Evolutionary conservation across 148 eudicot species (phyloP), one percentile per base, ranked within the genome.

Genomic region (Silene uniflora): DNA sequence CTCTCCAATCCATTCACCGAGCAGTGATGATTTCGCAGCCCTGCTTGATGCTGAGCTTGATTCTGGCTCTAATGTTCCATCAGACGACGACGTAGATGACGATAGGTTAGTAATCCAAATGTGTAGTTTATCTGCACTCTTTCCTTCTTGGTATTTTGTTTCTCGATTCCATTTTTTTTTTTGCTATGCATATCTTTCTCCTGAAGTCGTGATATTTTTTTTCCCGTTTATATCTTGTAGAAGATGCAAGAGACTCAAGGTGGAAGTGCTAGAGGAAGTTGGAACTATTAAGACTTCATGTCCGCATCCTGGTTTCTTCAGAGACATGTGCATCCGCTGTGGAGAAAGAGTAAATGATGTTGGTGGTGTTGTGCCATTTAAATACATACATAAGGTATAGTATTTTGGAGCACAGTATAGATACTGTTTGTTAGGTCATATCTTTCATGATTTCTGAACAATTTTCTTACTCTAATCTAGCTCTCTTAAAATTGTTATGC

Each of bases 1-100:
- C 69, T 91, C 97, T 21, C 93, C 93, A 0, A 78, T 78, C 0
- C 79, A 79, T 76, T 91, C 93, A 9, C 91, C 93, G 13, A 90
- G 97, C 76, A 90, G 92, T 21, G 97, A 89, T 24, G 98, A 94
- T 77, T 92, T 94, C 27, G 88, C 90, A 6, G 88, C 91, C 2
- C 22, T 87, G 75, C 87, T 91, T 23, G 97, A 90, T 44, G 89
- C 85, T 0, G 97, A 89, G 79, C 60, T 94, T 52, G 89, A 84
- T 67, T 72, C 78, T 60, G 67, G 63, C 62, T 79, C 94, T 13
- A 91, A 85, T 78, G 42, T 62, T 18, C 85, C 91, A 14, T 84
- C 79, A 6, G 86, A 85, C 23, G 58, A 76, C 39, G 91, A 80
- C 18, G 81, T 66, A 27, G 88, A 74, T 27, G 69, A 5, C 1